Evolutionary conservation across 768 basidiomycete genomes (phyloP), one percentile per base, ranked within the genome.

Genomic region (Calocera cornea): DNA sequence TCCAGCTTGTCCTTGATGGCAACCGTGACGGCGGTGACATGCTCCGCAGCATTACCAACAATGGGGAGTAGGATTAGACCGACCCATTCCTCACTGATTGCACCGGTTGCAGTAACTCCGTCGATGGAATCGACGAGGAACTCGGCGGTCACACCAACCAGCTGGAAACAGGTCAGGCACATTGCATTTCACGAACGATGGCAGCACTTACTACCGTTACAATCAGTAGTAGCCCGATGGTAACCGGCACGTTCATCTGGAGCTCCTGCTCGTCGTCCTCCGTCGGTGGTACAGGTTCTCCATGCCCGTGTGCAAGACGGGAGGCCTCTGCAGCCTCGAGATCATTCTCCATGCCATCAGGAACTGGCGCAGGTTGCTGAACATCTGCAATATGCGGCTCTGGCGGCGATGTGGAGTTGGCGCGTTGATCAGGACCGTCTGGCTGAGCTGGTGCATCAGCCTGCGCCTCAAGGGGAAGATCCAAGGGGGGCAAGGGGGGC

Each of bases 51-150:
- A 74, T 92, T 93, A 22, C 91, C 91, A 16, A 94, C 93, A 38
- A 97, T 92, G 5, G 95, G 95, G 8, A 98, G 82, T 16, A 98
- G 79, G 71, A 98, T 92, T 36, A 97, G 77, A 12, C 90, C 94
- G 68, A 97, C 87, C 73, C 93, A 98, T 74, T 89, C 90, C 69
- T 84, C 83, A 68, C 79, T 83, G 66, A 98, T 87, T 3, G 24
- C 17, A 27, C 86, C 85, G 0, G 72, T 72, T 0, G 71, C 72
- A 0, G 89, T 88, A 36, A 97, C 73, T 14, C 90, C 90, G 69
- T 83, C 78, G 70, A 97, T 95, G 2, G 90, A 90, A 72, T 83
- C 85, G 2, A 97, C 91, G 2, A 97, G 82, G 77, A 75, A 80
- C 71, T 81, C 87, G 8, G 87, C 87, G 3, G 82, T 86, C 66